Evolutionary conservation across 305 asterid genomes (phyloP), one percentile per base, ranked within the genome.

Genomic region (Fraxinus latifolia): DNA sequence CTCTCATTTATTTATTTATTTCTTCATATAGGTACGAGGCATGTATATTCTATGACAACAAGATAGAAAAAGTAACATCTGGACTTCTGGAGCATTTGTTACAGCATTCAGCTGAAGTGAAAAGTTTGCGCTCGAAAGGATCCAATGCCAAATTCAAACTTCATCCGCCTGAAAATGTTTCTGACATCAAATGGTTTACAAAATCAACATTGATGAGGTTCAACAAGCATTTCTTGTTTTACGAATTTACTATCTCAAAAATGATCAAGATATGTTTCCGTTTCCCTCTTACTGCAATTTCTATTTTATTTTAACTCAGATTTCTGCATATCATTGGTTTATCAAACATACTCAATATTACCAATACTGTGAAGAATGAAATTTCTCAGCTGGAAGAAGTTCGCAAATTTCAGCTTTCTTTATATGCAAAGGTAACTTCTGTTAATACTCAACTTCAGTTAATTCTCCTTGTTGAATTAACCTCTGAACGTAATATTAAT

Each of bases 381-480:
- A 92, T 96, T 84, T 87, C 92, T 90, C 97, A 92, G 92, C 93
- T 94, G 67, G 98, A 92, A 86, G 99, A 93, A 84, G 91, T 97
- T 80, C 89, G 92, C 19, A 85, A 70, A 34, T 95, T 94, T 88
- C 98, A 95, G 84, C 84, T 90, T 80, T 94, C 97, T 23, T 85
- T 94, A 21, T 89, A 91, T 89, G 81, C 86, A 47, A 94, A 89
- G 97, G 98, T 93, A 87, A 86, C 82, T 34, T 58, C 62, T 81
- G 74, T 73, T 83, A 42, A 14, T 83, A 79, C 7, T 42, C 34
- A 87, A 85, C 79, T 34, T 39, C 62, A 75, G 74, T 70, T 82
- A 53, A 14, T 83, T 80, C 3, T 44, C 42, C 32, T n/a, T 44
- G 67, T 53, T 42, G 67, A 77, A 47, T 80, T 79, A 34, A 79